Evolutionary conservation across 2,329 filamentous ascomycete species (phyloP), one percentile per base, ranked within the genome.

Genomic region (Triangularia verruculosa): DNA sequence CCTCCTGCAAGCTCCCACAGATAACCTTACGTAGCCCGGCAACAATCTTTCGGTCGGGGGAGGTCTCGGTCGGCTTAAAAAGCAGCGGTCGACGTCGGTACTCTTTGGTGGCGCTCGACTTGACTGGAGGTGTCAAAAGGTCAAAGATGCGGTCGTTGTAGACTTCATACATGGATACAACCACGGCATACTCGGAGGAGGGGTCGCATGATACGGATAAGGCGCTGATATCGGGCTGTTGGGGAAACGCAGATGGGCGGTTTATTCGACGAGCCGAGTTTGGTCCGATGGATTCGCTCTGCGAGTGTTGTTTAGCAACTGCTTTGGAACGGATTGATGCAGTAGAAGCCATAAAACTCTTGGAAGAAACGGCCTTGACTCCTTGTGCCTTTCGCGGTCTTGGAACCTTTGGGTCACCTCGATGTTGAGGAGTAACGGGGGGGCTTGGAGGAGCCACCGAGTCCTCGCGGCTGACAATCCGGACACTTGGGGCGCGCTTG

Each of bases 121-220:
- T 84, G 22, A 81, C 77, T 2, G 85, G 83, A 0, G 86, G 85
- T 0, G 89, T 90, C 1, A 99, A 81, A 0, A 99, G 86, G 72
- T 99, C 95, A 74, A 96, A 98, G 69, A 99, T 98, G 34, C 93
- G 89, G 77, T 99, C 94, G 73, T 99, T 99, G 80, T 99, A 97
- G 1, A 99, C 94, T 76, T 99, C 95, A 76, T 98, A 98, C 93
- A 99, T 99, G 61, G 93, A 97, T 22, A 99, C 83, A 11, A 99
- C 80, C 61, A 99, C 87, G 4, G 90, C 89, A 70, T 97, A 97
- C 70, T 97, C 92, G 61, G 89, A 86, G 20, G 84, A 84, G 0
- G 82, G 80, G 66, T 93, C 90, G 56, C 87, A 80, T 0, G 86
- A 82, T 0, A 96, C 82, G 4, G 83, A 79, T 52, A 96, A 80